These are phyloP conservation scores for Rhodomyrtus tomentosa DNA, from an alignment of 345 rosid species.

Conservation along the genomic window DNA sequence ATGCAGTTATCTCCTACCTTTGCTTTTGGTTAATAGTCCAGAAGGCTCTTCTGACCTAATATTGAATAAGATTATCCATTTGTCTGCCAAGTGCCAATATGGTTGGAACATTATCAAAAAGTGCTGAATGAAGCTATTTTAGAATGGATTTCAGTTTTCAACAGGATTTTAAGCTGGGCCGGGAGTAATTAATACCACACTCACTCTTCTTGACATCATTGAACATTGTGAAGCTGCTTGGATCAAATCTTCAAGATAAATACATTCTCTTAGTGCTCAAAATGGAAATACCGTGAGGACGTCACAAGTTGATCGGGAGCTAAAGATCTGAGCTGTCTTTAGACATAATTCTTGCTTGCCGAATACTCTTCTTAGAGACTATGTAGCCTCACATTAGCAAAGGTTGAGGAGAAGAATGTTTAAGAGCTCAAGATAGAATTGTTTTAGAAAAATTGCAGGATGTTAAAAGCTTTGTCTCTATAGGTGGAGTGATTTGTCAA, in stretches of 20 bases:
- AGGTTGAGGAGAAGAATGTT: not conserved
- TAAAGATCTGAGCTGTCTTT: not conserved
- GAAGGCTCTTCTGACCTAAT: not conserved
- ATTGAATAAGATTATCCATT: not conserved
- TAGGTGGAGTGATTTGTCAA: too few species aligned
- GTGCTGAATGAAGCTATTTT: not conserved
- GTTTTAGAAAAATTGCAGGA: too few species aligned
- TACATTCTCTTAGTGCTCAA: too few species aligned
- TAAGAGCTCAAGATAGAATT: not conserved
- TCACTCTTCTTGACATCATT: not conserved
- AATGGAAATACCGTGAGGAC: not conserved
- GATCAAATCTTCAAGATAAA: not conserved
- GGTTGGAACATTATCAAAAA: too few species aligned
- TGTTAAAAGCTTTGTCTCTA: too few species aligned
- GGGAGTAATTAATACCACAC: not conserved
- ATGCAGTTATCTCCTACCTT: not conserved
- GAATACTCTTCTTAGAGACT: not conserved
- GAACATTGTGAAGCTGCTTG: not conserved
- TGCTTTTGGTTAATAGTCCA: not conserved
- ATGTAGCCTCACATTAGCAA: not conserved
- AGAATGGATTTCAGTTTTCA: not conserved
- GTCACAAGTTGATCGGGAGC: not conserved
- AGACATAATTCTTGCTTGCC: not conserved
- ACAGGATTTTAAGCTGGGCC: not conserved
- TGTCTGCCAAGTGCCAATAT: not conserved